Base-by-base conservation (phyloP, 2,329 filamentous ascomycete species). In the Fusarium clavum region DNA sequence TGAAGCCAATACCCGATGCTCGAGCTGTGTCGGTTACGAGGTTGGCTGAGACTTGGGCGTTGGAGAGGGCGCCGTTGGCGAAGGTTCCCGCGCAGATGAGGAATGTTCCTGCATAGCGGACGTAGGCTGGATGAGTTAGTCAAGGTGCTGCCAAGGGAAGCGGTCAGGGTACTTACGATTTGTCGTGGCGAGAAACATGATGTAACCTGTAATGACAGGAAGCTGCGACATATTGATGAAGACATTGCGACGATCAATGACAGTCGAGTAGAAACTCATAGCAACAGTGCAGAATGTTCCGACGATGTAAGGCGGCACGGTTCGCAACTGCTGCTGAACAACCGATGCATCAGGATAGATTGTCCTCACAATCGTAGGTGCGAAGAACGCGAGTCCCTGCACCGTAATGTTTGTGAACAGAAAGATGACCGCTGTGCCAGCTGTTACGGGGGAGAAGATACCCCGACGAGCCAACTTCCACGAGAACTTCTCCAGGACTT, bases 381-480 rank as follows among this genome's bases (percentile, higher is more conserved):
- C 80, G 74, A 91, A 91, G 82, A 91, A 91, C 11, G 86, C 87
- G 1, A 91, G 81, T 4, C 88, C 88, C 73, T 91, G 88, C 3
- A 91, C 89, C 0, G 89, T 91, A 70, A 91, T 84, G 77, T 91
- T 91, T 79, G 89, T 81, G 47, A 90, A 83, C 2, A 90, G 79
- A 77, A 90, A 90, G 67, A 90, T 85, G 65, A 87, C 80, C 0
- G 86, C 77, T 0, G 84, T 88, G 2, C 76, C 76, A 0, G 91
- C 67, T 0, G 86, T 87, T 14, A 89, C 83, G 0, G 88, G 89
- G 1, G 62, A 65, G 4, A 46, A 43, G 16, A 65, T 52, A 3
- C 62, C 62, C 4, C 62, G 62, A n/a, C 62, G 53, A 0, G 62
- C 61, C 20, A 65, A 7, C 24, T 59, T 65, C 62, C 62, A 65